Conservation (phyloP, 1,139 yeast species). For the Yamadazyma mexicana region DNA sequence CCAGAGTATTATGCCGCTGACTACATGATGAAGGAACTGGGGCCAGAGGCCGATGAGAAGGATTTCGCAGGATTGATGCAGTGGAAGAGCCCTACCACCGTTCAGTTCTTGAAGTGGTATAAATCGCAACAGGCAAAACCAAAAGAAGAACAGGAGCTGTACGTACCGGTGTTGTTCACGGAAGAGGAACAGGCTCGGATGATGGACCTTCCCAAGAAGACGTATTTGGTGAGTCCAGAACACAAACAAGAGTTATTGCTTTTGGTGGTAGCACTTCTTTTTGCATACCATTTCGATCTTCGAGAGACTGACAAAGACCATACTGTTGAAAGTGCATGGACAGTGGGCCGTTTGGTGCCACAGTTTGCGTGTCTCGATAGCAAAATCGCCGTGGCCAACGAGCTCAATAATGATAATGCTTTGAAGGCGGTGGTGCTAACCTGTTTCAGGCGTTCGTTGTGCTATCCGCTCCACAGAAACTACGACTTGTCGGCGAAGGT, state of each 20-base stretch:
- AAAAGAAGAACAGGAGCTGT: conserved; percentile 23
- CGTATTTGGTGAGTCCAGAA: conserved; percentile 54
- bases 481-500: conserved; percentile 57
- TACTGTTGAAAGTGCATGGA: conserved; percentile 91
- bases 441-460: conserved; percentile 67
- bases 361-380: conserved; percentile 73
- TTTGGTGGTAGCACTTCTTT: conserved; percentile 63
- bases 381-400: conserved; percentile 42
- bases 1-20: conserved; percentile 90
- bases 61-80: conserved; percentile 50
- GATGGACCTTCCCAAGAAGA: conserved; percentile 65
- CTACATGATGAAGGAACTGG: conserved; percentile 53
- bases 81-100: conserved; percentile 56
- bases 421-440: conserved; percentile 59
- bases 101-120: conserved; percentile 49
- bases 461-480: conserved; percentile 79
- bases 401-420: conserved; percentile 23
- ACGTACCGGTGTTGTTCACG: conserved; percentile 52
- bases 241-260: conserved; percentile 51
- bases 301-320: conserved; percentile 77
- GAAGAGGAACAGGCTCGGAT: conserved; percentile 63
- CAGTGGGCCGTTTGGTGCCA: conserved; percentile 81
- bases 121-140: conserved; percentile 31
- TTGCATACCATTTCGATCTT: conserved; percentile 71
- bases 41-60: conserved; percentile 57